Evolutionary conservation across 345 rosid genomes (phyloP).

Genomic region (Populus tremula): DNA sequence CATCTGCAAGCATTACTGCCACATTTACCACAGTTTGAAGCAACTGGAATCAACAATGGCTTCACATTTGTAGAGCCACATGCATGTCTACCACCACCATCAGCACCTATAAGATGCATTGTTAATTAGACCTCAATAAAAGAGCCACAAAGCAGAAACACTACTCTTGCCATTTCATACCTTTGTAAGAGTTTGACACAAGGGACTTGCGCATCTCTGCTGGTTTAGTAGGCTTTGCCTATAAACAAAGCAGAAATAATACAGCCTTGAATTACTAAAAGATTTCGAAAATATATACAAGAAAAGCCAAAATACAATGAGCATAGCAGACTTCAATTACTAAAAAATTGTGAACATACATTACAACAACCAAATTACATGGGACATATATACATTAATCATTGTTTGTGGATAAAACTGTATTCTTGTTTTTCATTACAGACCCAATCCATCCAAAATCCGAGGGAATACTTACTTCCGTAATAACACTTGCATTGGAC

Average conservation of each 20-base stretch:
- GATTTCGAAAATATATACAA: background rate
- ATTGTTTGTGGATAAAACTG: background rate
- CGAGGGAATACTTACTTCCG: conserved; percentile 32
- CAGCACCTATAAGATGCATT: conserved; percentile 32
- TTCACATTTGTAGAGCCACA: conserved; percentile 27
- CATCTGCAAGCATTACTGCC: conserved; percentile 36
- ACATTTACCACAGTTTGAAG: conserved; percentile 45
- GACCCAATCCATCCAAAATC: background rate
- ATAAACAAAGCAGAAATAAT: background rate
- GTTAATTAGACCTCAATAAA: conserved; percentile 26
- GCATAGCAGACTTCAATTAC: background rate
- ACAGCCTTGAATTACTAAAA: background rate
- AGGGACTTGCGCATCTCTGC: conserved; percentile 25
- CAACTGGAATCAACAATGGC: conserved; percentile 23
- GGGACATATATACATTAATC: background rate
- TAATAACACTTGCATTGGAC: conserved; percentile 19
- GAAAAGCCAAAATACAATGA: background rate
- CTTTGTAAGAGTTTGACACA: conserved; percentile 40
- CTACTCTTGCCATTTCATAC: conserved; percentile 43
- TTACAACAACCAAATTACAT: background rate
- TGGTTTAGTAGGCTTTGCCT: conserved; percentile 44
- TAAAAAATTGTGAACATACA: background rate
- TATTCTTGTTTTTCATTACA: background rate
- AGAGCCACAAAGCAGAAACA: conserved; percentile 39
- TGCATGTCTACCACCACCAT: conserved; percentile 25